Base-by-base conservation (phyloP, 495 filamentous ascomycete genomes). In the Aspergillus sclerotioniger region DNA sequence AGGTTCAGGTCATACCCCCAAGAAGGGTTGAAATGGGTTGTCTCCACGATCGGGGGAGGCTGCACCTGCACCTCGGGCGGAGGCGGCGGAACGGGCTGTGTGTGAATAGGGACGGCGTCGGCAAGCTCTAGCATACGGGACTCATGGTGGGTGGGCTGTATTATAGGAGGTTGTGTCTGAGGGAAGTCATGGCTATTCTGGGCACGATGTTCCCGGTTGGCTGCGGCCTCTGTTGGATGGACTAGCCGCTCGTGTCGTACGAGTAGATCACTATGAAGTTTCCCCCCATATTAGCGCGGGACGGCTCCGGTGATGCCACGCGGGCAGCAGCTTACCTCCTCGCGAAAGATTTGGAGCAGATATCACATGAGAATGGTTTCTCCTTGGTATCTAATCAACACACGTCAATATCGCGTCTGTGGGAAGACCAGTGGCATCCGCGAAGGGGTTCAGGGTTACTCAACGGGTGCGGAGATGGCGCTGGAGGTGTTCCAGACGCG, bases 231-330 rank as follows among this genome's bases (percentile, higher is more conserved):
- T 64, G 83, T 82, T 62, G 85, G 81, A 71, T 89, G 86, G 62
- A 88, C 85, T 72, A 88, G 80, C 73, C 86, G 87, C 71, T 87
- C 83, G 78, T 89, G 86, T 65, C 86, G 84, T 66, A 87, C 84
- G 66, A 89, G 79, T 45, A 88, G 80, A 69, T 89, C 86, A 67
- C 87, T 87, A 62, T 60, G 48, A 71, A 83, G 65, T 46, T 58
- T 61, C 17, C 57, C 52, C 51, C 33, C 25, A 44, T 59, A 63
- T 73, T 56, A 76, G 69, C 67, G 57, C 61, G 60, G 61, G 62
- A 29, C 33, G 48, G 43, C 47, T 25, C 25, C 25, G 47, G 50
- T 37, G 43, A 52, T 51, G 53, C 28, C 20, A 39, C 20, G 37
- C 50, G 52, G 49, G 32, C 13, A 44, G 41, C 4, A 17, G 33